These are phyloP conservation scores for Dioscorea alata DNA, from an alignment of 106 monocot species.

Conservation along the genomic window DNA sequence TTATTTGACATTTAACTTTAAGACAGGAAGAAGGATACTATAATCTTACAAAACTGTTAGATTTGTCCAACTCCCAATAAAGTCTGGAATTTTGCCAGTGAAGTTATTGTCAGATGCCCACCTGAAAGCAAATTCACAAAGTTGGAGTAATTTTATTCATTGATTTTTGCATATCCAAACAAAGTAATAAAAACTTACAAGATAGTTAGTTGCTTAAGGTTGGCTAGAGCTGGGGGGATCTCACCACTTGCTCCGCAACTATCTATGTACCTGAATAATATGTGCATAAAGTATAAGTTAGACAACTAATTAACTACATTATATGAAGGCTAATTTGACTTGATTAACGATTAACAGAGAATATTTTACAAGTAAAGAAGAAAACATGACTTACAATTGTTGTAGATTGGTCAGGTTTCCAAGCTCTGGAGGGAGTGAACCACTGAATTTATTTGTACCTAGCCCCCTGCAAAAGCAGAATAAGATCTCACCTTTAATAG, in stretches of 20 bases:
- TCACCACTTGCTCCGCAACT: constrained; percentile 53
- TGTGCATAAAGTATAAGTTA: too few species aligned
- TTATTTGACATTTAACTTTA: background rate
- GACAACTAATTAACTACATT: too few species aligned
- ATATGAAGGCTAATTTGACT: too few species aligned
- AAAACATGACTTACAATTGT: constrained; percentile 16
- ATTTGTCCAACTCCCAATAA: constrained; percentile 45
- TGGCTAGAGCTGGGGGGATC: constrained; percentile 48
- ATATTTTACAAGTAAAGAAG: background rate
- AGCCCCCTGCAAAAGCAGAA: constrained; percentile 18
- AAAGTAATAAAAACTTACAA: constrained; percentile 20
- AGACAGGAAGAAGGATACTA: background rate
- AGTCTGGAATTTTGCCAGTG: constrained; percentile 74
- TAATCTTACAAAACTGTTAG: constrained; percentile 51
- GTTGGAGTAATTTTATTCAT: background rate
- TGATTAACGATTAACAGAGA: background rate
- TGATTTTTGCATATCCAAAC: too few species aligned
- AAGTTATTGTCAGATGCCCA: constrained; percentile 64
- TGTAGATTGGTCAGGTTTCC: constrained; percentile 31
- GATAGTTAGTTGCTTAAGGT: constrained; percentile 34
- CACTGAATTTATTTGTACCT: constrained; percentile 24
- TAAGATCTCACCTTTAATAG: constrained; percentile 1
- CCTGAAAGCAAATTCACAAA: constrained; percentile 24
- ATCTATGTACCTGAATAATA: constrained; percentile 40
- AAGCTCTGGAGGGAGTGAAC: constrained; percentile 30